These are phyloP conservation scores for Pseudogymnoascus destructans DNA, from an alignment of 2,329 filamentous ascomycete genomes.

Conservation along the genomic window DNA sequence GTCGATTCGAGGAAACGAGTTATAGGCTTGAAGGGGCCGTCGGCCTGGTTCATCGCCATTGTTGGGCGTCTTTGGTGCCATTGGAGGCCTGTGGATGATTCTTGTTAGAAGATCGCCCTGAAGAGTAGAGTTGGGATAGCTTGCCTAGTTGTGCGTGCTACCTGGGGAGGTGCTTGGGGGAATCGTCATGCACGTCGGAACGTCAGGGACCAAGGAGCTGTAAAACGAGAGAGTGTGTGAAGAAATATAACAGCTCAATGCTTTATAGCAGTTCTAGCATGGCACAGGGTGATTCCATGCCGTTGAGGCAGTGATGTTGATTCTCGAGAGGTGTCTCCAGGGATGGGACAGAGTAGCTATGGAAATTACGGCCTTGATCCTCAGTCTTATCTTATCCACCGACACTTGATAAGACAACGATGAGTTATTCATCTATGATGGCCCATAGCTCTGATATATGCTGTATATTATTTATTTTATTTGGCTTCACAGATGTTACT, in stretches of 20 bases:
- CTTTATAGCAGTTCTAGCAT: not conserved
- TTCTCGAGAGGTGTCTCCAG: not conserved
- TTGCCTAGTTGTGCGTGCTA: not conserved
- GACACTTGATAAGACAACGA: not conserved
- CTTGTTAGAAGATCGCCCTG: not conserved
- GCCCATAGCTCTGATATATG: not conserved
- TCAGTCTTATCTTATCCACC: not conserved
- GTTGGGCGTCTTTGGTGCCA: not conserved
- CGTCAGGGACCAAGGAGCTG: not conserved
- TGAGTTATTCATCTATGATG: not conserved
- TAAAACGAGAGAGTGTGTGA: not conserved
- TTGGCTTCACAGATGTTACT: not conserved
- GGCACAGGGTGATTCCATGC: not conserved
- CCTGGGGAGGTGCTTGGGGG: not conserved
- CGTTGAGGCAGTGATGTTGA: not conserved
- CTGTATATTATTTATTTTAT: not conserved
- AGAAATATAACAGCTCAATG: not conserved
- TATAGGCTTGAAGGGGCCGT: conserved; percentile 26
- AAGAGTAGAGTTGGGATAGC: not conserved
- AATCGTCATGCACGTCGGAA: not conserved
- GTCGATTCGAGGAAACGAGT: conserved; percentile 29
- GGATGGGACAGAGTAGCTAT: not conserved
- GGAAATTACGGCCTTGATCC: not conserved
- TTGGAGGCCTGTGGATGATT: not conserved
- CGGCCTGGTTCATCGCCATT: conserved; percentile 17